Percentiles rank a stretch among this genome's conserved stretches.
phyloP scores from a whole-genome alignment of 306 rosid species.

The Pterocarpus santalinus region DNA sequence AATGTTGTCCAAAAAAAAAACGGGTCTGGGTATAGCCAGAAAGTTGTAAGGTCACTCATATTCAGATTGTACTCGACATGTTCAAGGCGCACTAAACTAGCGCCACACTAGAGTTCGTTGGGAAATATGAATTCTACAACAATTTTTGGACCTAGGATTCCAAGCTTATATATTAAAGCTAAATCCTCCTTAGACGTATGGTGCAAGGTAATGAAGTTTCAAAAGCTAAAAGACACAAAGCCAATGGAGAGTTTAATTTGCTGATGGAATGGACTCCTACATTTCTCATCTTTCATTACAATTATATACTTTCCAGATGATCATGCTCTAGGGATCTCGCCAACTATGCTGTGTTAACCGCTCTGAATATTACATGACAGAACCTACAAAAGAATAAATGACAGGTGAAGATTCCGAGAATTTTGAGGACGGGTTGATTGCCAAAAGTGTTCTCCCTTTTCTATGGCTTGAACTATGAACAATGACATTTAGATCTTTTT shows the following conservation, averaged over 20 bases:
- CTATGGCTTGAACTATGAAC: neutral
- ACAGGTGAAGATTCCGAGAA: neutral
- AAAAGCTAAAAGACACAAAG: slow-evolving; percentile 1
- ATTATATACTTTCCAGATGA: neutral
- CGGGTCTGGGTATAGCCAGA: neutral
- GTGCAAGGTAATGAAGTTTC: neutral
- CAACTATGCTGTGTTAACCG: neutral
- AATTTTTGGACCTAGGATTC: neutral
- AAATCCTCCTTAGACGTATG: neutral
- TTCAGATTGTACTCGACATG: neutral
- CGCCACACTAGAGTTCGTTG: neutral
- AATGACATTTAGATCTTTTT: neutral
- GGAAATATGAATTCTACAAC: slow-evolving; percentile 7
- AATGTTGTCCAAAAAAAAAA: too few relatives aligned
- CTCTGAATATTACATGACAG: neutral
- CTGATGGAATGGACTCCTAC: neutral
- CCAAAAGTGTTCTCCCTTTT: neutral
- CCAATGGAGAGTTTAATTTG: neutral
- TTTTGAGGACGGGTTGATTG: neutral
- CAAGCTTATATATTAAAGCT: slow-evolving; percentile 18
- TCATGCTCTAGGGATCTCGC: neutral
- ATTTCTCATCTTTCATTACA: neutral
- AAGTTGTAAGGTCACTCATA: slow-evolving; percentile 1
- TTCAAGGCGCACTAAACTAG: neutral
- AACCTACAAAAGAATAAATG: neutral